Base-by-base conservation (phyloP, 305 asterid species). In the Plantago coronopus region DNA sequence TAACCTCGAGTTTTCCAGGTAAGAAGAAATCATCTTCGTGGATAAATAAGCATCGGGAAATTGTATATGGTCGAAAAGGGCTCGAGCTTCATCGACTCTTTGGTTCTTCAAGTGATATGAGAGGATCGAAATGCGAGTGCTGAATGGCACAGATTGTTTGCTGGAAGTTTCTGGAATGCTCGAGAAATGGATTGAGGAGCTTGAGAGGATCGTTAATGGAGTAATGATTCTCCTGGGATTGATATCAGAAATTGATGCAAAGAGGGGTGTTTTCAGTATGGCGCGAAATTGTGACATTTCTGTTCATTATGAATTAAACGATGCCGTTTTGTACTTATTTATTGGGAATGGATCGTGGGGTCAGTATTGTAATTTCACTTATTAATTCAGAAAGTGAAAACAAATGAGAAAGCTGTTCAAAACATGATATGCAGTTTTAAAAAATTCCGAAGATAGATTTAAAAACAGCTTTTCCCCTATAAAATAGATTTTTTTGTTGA, bases 11-110 rank as follows among this genome's bases (percentile, higher is more conserved):
- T 53, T 78, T 48, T 89, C 79, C 0, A 78, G 54, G 13, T 78
- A 78, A 0, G 81, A 77, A 21, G 76, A 64, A 2, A 93, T 78
- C 82, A 82, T 77, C 67, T 85, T 87, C 17, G 98, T 85, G 73
- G 78, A 69, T 45, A 75, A 66, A 69, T 78, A 80, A 4, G 88
- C 84, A 54, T 82, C 73, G 12, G 80, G 84, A 42, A 63, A 70
- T 48, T 72, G 75, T 53, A 46, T 69, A 67, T 58, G 65, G 2
- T 73, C 48, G 14, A 73, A 76, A 73, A 70, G 25, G 18, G 42
- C 49, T 21, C 70, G 74, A 54, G 79, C 82, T 66, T 67, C 71
- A 59, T 76, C 72, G 15, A 74, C 51, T 55, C 70, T 62, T 16
- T 43, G 77, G 70, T 72, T 78, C 75, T 62, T 72, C 34, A 76